Conservation (phyloP, 768 basidiomycete species). For the Russula compacta region DNA sequence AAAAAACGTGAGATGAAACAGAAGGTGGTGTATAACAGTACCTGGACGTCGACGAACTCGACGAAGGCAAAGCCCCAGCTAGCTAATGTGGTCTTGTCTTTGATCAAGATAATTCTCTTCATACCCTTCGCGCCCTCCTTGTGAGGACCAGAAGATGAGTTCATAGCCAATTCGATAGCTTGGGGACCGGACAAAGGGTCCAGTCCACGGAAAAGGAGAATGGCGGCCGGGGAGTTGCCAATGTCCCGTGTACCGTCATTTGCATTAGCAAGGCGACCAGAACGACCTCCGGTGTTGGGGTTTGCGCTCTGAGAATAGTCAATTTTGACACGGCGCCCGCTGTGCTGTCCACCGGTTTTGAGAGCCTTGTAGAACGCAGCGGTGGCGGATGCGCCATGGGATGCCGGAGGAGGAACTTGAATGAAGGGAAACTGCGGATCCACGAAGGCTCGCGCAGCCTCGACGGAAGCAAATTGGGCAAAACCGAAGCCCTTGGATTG, state of each 20-base stretch:
- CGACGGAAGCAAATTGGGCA: slow-evolving; percentile 80
- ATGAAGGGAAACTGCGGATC: slow-evolving; percentile 86
- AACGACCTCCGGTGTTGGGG: slow-evolving; percentile 55
- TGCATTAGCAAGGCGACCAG: slow-evolving; percentile 46
- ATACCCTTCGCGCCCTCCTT: slow-evolving; percentile 80
- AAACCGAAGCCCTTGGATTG: slow-evolving; percentile 94
- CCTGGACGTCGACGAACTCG: slow-evolving; percentile 80
- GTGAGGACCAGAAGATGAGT: slow-evolving; percentile 66
- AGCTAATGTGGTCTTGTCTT: slow-evolving; percentile 78
- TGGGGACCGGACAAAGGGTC: slow-evolving; percentile 83
- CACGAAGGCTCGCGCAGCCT: slow-evolving; percentile 86
- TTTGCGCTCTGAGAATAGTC: slow-evolving; percentile 87
- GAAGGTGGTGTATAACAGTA: slow-evolving; percentile 27
- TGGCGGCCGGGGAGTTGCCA: slow-evolving; percentile 71
- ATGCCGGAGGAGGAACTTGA: slow-evolving; percentile 84
- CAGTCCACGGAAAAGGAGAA: slow-evolving; percentile 84
- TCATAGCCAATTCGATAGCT: slow-evolving; percentile 78
- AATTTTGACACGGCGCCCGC: slow-evolving; percentile 85
- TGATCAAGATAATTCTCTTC: slow-evolving; percentile 79
- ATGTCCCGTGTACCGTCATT: slow-evolving; percentile 98
- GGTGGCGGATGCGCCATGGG: slow-evolving; percentile 73
- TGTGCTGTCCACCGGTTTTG: slow-evolving; percentile 60
- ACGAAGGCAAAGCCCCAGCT: slow-evolving; percentile 95
- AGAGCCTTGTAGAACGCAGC: slow-evolving; percentile 65
- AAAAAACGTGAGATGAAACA: background rate